Conservation (phyloP, 805 yeast genomes). For the Lipomyces anomalus region DNA sequence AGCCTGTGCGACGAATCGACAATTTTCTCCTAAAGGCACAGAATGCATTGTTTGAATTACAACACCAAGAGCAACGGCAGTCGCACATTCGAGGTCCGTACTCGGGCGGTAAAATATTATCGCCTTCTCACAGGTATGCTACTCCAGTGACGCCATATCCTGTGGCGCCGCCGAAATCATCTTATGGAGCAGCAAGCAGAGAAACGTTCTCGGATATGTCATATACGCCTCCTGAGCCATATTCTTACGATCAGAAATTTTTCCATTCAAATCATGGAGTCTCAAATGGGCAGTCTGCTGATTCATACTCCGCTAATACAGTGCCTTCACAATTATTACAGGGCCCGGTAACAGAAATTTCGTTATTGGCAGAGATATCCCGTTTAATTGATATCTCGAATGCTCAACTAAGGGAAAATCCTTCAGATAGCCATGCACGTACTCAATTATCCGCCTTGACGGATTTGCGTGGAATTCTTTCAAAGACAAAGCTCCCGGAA, state of each 20-base stretch:
- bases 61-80: slow-evolving; percentile 24
- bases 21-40: slow-evolving; percentile 44
- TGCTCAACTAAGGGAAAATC: slow-evolving; percentile 9
- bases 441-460: slow-evolving; percentile 23
- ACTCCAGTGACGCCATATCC: slow-evolving; percentile 15
- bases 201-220: slow-evolving; percentile 10
- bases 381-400: slow-evolving; percentile 8
- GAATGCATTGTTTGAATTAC: slow-evolving; percentile 9
- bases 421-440: slow-evolving; percentile 26
- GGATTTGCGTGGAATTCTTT: slow-evolving; percentile 18
- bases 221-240: background rate
- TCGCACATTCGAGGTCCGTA: background rate
- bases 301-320: no score
- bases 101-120: background rate
- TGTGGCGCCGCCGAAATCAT: background rate
- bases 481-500: slow-evolving; percentile 18
- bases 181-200: no score
- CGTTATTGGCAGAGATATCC: slow-evolving; percentile 13
- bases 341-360: slow-evolving; percentile 8
- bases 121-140: slow-evolving; percentile 3
- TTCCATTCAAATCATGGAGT: background rate
- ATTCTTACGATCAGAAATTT: background rate
- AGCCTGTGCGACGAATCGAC: slow-evolving; percentile 67
- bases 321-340: no score
- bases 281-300: background rate